These are phyloP conservation scores for barrel medic (Medicago truncatula) DNA, from an alignment of 306 rosid species.

Conservation along the genomic window MtrunA17r5.0-ANR NC_053042.1:37354501-37355000, in stretches of 20 bases:
- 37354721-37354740: constrained; percentile 49
- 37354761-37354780: constrained; percentile 47
- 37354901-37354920: constrained; percentile 32
- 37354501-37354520: not conserved
- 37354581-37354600: not conserved
- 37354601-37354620: not conserved
- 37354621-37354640: constrained; percentile 28
- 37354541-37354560: not conserved
- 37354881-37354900: constrained; percentile 46
- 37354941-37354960: constrained; percentile 28
- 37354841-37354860: constrained; percentile 47
- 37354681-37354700: constrained; percentile 41
- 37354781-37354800: constrained; percentile 44
- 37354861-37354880: constrained; percentile 47
- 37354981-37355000: constrained; percentile 46
- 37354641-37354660: constrained; percentile 60
- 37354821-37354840: constrained; percentile 28
- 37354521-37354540: not conserved
- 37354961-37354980: constrained; percentile 47
- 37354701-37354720: constrained; percentile 32
- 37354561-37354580: not conserved
- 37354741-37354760: constrained; percentile 47
- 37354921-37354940: constrained; percentile 6
- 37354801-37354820: constrained; percentile 40
- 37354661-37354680: constrained; percentile 38